Evolutionary conservation across 108 stramenopile species (phyloP).

Genomic region (Pseudonitzschia multiseries): DNA sequence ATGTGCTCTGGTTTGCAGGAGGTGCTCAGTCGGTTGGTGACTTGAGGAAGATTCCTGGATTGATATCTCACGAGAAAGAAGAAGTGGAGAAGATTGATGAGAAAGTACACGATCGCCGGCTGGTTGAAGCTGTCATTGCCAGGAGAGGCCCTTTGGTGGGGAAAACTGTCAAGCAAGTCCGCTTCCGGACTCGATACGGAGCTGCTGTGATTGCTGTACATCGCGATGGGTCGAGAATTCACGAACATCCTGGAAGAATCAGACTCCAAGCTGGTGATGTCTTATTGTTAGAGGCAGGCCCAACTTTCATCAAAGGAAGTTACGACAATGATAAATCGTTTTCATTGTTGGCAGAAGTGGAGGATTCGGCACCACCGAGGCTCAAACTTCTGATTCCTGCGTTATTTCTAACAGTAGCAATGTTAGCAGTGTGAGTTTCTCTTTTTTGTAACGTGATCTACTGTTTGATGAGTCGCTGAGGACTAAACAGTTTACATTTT

Average conservation of each 20-base stretch:
- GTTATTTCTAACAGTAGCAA: slow-evolving; percentile 54
- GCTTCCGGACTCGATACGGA: slow-evolving; percentile 79
- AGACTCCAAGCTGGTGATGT: slow-evolving; percentile 20
- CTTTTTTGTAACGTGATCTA: not conserved
- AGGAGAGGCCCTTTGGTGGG: slow-evolving; percentile 72
- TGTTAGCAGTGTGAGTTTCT: slow-evolving; percentile 39
- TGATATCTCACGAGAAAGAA: slow-evolving; percentile 61
- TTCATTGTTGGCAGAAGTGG: slow-evolving; percentile 77
- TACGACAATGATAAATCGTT: slow-evolving; percentile 68
- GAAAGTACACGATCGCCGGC: slow-evolving; percentile 68
- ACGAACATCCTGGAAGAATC: slow-evolving; percentile 65
- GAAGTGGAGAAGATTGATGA: slow-evolving; percentile 74
- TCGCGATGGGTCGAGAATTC: slow-evolving; percentile 70
- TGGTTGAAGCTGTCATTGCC: slow-evolving; percentile 85
- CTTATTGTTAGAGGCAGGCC: slow-evolving; percentile 65
- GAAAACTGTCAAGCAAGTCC: slow-evolving; percentile 68
- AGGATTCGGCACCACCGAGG: slow-evolving; percentile 84
- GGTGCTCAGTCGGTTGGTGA: slow-evolving; percentile 49
- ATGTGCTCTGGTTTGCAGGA: slow-evolving; percentile 82
- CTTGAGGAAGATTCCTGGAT: slow-evolving; percentile 73
- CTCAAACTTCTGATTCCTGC: slow-evolving; percentile 65
- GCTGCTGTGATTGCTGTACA: slow-evolving; percentile 88
- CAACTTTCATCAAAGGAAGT: slow-evolving; percentile 63
- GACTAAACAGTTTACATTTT: not conserved
- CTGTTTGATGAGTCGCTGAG: too few species aligned